A percentile compares a stretch with the other conserved stretches of the same genome.
Evolutionary conservation across 2,329 filamentous ascomycete genomes (phyloP).

Genomic region (Hawksworthiomyces lignivorus): DNA sequence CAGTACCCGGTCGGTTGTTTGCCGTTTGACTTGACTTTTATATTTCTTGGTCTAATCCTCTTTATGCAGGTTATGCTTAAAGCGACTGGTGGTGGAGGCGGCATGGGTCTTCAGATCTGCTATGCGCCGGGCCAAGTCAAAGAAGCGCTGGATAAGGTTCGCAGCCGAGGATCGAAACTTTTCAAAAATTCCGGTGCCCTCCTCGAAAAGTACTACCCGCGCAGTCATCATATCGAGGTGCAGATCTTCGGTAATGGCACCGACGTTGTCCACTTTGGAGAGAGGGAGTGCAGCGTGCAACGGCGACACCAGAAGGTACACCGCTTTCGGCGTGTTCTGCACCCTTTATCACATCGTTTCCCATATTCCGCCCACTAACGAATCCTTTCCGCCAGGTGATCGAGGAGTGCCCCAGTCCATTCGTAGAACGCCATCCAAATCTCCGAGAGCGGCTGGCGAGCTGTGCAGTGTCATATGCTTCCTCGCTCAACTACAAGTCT

Average conservation of each 20-base stretch:
- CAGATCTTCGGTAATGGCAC: constrained; percentile 58
- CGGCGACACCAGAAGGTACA: constrained; percentile 64
- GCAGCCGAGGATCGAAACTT: constrained; percentile 46
- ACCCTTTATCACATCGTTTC: no score
- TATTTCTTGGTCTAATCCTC: no score
- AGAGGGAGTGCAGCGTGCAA: constrained; percentile 62
- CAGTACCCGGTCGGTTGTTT: constrained; percentile 40
- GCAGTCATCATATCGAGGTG: constrained; percentile 59
- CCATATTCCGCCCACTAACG: no score
- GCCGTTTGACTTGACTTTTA: no score
- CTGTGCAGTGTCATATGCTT: constrained; percentile 15
- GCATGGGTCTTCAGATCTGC: constrained; percentile 42
- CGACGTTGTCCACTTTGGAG: constrained; percentile 50
- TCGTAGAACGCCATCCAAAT: constrained; percentile 34
- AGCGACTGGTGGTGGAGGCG: constrained; percentile 54
- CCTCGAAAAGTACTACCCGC: constrained; percentile 54
- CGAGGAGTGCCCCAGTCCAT: constrained; percentile 61
- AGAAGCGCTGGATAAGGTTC: constrained; percentile 27
- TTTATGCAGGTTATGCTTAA: no score
- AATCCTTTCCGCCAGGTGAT: no score
- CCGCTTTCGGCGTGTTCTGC: no score
- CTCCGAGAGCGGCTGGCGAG: constrained; percentile 20
- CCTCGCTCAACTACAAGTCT: constrained; percentile 21
- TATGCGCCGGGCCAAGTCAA: constrained; percentile 42
- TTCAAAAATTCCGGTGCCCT: constrained; percentile 57